Conservation (phyloP, 257 asterid species). For the Gardenia jasminoides region DNA sequence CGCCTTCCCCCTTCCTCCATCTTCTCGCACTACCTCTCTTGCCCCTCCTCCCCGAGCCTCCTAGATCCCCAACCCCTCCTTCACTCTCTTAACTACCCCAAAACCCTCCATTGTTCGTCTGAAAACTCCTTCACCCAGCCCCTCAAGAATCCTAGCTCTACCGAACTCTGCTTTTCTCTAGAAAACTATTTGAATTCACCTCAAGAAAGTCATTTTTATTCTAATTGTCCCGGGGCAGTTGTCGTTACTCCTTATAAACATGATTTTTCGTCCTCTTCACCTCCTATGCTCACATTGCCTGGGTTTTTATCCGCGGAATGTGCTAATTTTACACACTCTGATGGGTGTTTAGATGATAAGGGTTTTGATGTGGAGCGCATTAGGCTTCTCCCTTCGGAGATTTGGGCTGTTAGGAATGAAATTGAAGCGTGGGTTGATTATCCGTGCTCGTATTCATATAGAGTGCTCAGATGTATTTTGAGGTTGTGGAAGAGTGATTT, state of each 20-base stretch:
- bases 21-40: conserved; percentile 69
- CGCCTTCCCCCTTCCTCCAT: conserved; percentile 64
- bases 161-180: conserved; percentile 51
- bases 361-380: conserved; percentile 21
- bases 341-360: conserved; percentile 1
- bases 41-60: conserved; percentile 43
- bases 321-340: conserved; percentile 26
- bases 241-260: conserved; percentile 20
- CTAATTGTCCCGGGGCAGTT: conserved; percentile 72
- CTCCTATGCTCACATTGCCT: conserved; percentile 51
- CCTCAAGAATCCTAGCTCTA: conserved; percentile 14
- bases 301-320: conserved; percentile 43
- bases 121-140: conserved; percentile 4
- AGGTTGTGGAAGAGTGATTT: conserved; percentile 32
- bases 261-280: conserved; percentile 24
- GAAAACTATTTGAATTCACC: conserved; percentile 32
- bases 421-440: conserved; percentile 52
- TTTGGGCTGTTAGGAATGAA: conserved; percentile 61
- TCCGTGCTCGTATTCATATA: conserved; percentile 54
- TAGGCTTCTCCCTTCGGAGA: conserved; percentile 72
- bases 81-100: conserved; percentile 44
- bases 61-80: conserved; percentile 31
- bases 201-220: conserved; percentile 47
- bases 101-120: conserved; percentile 26
- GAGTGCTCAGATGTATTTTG: conserved; percentile 50